These are phyloP conservation scores for Pichia sp. DNA, from an alignment of 1,139 yeast genomes.

Conservation along the genomic window DNA sequence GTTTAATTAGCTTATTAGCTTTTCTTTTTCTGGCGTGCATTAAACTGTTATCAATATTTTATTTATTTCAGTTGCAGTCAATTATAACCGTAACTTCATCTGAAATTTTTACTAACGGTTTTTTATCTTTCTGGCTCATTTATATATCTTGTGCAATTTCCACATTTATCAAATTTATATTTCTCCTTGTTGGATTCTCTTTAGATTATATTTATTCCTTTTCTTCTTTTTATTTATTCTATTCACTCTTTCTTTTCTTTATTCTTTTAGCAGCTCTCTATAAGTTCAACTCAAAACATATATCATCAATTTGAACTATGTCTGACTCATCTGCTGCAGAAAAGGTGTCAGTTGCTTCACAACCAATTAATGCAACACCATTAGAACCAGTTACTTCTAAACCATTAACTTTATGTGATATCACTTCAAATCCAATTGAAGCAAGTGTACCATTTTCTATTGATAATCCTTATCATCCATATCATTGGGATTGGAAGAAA, in stretches of 20 bases:
- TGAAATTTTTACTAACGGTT: too few relatives aligned
- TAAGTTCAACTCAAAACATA: too few relatives aligned
- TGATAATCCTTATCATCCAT: slow-evolving; percentile 29
- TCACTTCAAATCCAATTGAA: slow-evolving; percentile 25
- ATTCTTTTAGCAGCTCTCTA: background rate
- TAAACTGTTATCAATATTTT: too few relatives aligned
- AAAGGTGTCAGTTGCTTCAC: slow-evolving; percentile 6
- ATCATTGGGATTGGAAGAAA: slow-evolving; percentile 24
- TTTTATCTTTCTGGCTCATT: too few relatives aligned
- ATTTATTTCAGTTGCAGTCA: too few relatives aligned
- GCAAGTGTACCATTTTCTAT: slow-evolving; percentile 23
- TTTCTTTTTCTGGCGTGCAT: too few relatives aligned
- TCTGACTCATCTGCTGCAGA: slow-evolving; percentile 16
- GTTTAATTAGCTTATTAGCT: too few relatives aligned
- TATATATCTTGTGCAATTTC: too few relatives aligned
- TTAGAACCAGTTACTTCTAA: slow-evolving; percentile 16
- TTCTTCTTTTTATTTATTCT: background rate
- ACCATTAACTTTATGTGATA: slow-evolving; percentile 20
- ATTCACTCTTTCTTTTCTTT: background rate
- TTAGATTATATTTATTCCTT: too few relatives aligned
- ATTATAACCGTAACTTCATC: too few relatives aligned
- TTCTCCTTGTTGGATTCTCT: too few relatives aligned
- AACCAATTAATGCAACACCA: background rate
- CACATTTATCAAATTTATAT: too few relatives aligned
- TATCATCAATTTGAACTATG: slow-evolving; percentile 1